Percentiles rank a stretch among this genome's conserved stretches.
Conservation (phyloP, 257 asterid genomes). For the Ehretia macrophylla region DNA sequence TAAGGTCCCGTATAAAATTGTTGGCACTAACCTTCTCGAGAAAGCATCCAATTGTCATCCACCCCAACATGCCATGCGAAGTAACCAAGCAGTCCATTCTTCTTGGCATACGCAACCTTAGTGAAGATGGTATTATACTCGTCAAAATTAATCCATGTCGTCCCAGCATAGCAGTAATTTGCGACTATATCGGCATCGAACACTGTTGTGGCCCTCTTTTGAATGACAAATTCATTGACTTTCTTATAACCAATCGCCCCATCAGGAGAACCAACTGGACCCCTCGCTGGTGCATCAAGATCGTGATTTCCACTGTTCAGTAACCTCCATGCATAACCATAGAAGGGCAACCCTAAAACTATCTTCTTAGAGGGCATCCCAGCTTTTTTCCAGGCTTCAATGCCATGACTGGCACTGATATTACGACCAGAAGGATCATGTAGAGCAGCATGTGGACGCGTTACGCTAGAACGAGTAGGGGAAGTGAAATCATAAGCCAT, state of each 20-base stretch:
- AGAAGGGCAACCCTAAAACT: constrained; percentile 16
- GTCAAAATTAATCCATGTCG: constrained; percentile 48
- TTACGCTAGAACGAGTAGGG: too few species aligned
- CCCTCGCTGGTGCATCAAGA: constrained; percentile 7
- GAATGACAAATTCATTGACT: not conserved
- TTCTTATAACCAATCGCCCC: constrained; percentile 6
- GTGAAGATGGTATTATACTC: constrained; percentile 24
- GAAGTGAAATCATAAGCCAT: too few species aligned
- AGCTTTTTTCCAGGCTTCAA: constrained; percentile 7
- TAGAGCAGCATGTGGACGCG: too few species aligned
- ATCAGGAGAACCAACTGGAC: not conserved
- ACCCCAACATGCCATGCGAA: constrained; percentile 46
- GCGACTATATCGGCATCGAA: constrained; percentile 27
- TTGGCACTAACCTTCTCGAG: constrained; percentile 50
- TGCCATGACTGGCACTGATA: constrained; percentile 9
- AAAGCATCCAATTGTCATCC: constrained; percentile 40
- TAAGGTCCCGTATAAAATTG: too few species aligned
- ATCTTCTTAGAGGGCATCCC: constrained; percentile 2
- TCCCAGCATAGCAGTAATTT: constrained; percentile 41
- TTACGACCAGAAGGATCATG: constrained; percentile 7
- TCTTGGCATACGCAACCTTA: constrained; percentile 40
- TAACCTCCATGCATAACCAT: constrained; percentile 12
- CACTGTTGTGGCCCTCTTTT: constrained; percentile 5
- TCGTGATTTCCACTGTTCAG: constrained; percentile 9
- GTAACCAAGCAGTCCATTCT: constrained; percentile 44